Evolutionary conservation across 768 basidiomycete genomes (phyloP).

Genomic region (Pleurotus pulmonarius): DNA sequence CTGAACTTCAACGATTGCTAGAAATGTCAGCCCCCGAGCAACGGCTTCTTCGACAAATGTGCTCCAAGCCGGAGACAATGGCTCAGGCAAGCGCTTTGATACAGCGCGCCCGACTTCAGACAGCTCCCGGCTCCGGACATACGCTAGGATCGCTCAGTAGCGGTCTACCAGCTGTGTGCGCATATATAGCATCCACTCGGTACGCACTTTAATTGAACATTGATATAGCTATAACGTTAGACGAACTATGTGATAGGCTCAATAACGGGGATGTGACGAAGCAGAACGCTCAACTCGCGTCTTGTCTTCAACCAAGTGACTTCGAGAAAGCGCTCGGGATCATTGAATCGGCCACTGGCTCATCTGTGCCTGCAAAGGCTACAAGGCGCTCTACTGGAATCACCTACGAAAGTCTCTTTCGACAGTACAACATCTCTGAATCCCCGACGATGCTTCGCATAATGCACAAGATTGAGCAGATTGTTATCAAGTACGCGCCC

Average conservation of each 20-base stretch:
- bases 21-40: no score
- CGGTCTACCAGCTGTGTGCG: slow-evolving; percentile 48
- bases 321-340: slow-evolving; percentile 9
- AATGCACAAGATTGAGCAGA: slow-evolving; percentile 30
- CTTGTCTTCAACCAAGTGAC: slow-evolving; percentile 9
- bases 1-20: not conserved
- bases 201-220: slow-evolving; percentile 14
- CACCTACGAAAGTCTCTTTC: slow-evolving; percentile 5
- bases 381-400: not conserved
- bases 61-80: slow-evolving; percentile 24
- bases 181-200: slow-evolving; percentile 46
- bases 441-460: slow-evolving; percentile 19
- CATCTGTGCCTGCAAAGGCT: not conserved
- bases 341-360: slow-evolving; percentile 3
- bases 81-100: slow-evolving; percentile 28
- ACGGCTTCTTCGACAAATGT: slow-evolving; percentile 1
- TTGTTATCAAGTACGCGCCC: slow-evolving; percentile 21
- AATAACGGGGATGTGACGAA: slow-evolving; percentile 10
- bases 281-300: slow-evolving; percentile 7
- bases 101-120: slow-evolving; percentile 34
- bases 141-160: slow-evolving; percentile 31
- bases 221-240: no score
- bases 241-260: slow-evolving; percentile 2
- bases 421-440: not conserved
- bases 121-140: slow-evolving; percentile 47